phyloP scores from a whole-genome alignment of 106 monocot genomes.

The Vanilla planifolia region DNA sequence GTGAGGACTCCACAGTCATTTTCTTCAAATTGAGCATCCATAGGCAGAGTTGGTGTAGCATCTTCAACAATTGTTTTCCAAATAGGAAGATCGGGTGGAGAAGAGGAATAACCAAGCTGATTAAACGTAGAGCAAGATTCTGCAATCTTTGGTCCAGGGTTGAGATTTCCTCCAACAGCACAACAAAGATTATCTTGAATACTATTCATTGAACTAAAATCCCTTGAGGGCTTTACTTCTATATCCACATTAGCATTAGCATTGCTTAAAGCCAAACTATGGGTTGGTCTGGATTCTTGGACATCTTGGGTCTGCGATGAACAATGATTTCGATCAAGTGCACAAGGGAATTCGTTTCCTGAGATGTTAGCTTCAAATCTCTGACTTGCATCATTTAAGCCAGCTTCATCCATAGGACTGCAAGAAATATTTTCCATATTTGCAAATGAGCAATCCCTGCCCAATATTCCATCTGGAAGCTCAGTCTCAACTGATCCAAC shows the following conservation, averaged over 20 bases:
- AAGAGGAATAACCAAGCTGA: constrained; percentile 40
- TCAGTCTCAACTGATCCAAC: constrained; percentile 16
- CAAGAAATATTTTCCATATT: constrained; percentile 15
- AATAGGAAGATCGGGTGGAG: constrained; percentile 14
- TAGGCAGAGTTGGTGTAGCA: constrained; percentile 16
- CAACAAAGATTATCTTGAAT: too few relatives aligned
- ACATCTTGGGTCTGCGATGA: constrained; percentile 15
- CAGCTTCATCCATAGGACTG: constrained; percentile 10
- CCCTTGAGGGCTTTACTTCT: too few relatives aligned
- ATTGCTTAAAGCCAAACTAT: too few relatives aligned
- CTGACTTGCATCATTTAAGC: constrained; percentile 16
- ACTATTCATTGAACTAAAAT: too few relatives aligned
- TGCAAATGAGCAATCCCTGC: constrained; percentile 13
- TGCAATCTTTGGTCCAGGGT: too few relatives aligned
- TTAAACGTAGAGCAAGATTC: constrained; percentile 19
- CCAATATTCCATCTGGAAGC: constrained; percentile 15
- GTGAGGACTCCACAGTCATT: constrained; percentile 19
- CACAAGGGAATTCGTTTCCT: constrained; percentile 19
- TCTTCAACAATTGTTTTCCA: constrained; percentile 33
- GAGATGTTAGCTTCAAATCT: constrained; percentile 25
- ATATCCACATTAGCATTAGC: too few relatives aligned
- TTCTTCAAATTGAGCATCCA: constrained; percentile 24
- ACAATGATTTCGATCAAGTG: constrained; percentile 20
- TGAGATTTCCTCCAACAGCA: too few relatives aligned
- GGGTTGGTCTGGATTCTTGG: too few relatives aligned